Percentiles rank a stretch among this genome's conserved stretches.
These are phyloP conservation scores for Camelina hispida DNA, from an alignment of 345 rosid species.

Conservation along the genomic window DNA sequence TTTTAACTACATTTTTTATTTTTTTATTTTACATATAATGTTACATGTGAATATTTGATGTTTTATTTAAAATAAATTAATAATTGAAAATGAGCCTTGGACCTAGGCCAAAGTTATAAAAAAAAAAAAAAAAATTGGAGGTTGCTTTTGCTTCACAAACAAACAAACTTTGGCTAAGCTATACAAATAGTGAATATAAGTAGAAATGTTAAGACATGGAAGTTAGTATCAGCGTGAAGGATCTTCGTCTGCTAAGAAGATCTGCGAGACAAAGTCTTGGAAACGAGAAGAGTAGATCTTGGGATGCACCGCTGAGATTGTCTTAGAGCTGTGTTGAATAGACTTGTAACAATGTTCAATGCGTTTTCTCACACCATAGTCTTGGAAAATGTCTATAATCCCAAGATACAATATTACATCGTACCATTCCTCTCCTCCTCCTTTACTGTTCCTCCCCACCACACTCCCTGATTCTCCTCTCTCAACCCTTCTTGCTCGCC, in stretches of 20 bases:
- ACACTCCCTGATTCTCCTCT: constrained; percentile 32
- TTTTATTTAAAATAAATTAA: too few species aligned
- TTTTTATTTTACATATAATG: too few species aligned
- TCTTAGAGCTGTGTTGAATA: constrained; percentile 52
- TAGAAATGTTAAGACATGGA: background rate
- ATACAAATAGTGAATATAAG: background rate
- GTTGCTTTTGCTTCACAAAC: constrained; percentile 30
- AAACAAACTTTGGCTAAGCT: constrained; percentile 28
- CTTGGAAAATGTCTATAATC: constrained; percentile 54
- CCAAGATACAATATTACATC: constrained; percentile 53
- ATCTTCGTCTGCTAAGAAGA: constrained; percentile 50
- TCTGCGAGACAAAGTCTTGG: constrained; percentile 52
- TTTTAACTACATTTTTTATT: too few species aligned
- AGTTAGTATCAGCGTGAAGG: constrained; percentile 14
- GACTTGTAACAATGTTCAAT: constrained; percentile 63
- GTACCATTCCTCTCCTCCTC: constrained; percentile 40
- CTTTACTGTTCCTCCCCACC: constrained; percentile 22
- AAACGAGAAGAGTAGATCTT: constrained; percentile 57
- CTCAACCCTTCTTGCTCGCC: constrained; percentile 48
- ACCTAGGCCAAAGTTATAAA: background rate
- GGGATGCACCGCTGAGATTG: constrained; percentile 64
- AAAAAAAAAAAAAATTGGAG: background rate
- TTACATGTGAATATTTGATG: too few species aligned
- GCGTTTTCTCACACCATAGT: constrained; percentile 55
- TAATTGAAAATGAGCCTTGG: background rate